These are phyloP conservation scores for Agrocybe praecox DNA, from an alignment of 768 basidiomycete species.

Conservation along the genomic window DNA sequence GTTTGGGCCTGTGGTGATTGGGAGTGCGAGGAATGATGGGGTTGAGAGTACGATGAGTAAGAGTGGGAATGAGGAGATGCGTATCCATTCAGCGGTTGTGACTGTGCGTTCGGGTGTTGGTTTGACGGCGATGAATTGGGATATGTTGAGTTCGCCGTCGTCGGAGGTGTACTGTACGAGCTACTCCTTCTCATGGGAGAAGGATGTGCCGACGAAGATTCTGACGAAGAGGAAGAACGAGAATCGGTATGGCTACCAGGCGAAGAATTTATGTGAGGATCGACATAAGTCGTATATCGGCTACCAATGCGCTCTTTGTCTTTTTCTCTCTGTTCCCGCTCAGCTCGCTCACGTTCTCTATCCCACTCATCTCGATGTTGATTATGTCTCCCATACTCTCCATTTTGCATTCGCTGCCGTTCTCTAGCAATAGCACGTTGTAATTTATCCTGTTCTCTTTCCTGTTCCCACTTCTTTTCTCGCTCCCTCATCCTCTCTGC, in stretches of 20 bases:
- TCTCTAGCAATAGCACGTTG: background rate
- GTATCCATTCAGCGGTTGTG: background rate
- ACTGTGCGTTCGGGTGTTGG: background rate
- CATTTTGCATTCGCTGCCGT: background rate
- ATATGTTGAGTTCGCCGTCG: background rate
- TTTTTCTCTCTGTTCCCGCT: background rate
- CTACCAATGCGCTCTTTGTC: slow-evolving; percentile 14
- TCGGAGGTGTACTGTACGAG: slow-evolving; percentile 11
- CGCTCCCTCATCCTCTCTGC: background rate
- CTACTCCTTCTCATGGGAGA: slow-evolving; percentile 8
- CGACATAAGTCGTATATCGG: slow-evolving; percentile 17
- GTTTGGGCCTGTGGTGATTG: background rate
- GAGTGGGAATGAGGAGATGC: background rate
- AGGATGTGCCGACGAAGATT: slow-evolving; percentile 9
- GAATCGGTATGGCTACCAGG: slow-evolving; percentile 11
- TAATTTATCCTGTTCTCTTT: background rate
- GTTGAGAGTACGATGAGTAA: background rate
- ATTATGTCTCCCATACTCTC: background rate
- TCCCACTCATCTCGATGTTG: slow-evolving; percentile 1
- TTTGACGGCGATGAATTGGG: background rate
- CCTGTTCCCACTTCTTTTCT: background rate
- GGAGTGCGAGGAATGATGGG: background rate
- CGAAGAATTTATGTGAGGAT: slow-evolving; percentile 14
- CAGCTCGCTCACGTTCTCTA: background rate
- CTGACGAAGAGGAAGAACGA: slow-evolving; percentile 14